These are phyloP conservation scores for Calonectria pteridis DNA, from an alignment of 2,329 filamentous ascomycete genomes.

Conservation along the genomic window DNA sequence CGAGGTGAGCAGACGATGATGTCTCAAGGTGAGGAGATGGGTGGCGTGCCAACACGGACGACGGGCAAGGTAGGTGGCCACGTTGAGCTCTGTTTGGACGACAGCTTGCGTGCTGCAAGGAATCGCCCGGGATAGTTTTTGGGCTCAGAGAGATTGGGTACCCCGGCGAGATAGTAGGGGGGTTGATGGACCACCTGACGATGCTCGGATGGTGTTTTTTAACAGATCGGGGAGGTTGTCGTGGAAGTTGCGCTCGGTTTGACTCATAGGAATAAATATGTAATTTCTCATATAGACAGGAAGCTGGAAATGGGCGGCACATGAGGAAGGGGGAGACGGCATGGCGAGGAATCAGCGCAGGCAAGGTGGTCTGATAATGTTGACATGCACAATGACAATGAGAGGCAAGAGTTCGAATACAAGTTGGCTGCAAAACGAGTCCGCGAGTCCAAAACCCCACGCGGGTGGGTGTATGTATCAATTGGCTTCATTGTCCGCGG, in stretches of 20 bases:
- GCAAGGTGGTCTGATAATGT: constrained; percentile 43
- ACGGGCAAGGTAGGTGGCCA: constrained; percentile 32
- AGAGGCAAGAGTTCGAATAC: constrained; percentile 10
- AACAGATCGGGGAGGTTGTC: constrained; percentile 4
- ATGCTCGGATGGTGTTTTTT: constrained; percentile 25
- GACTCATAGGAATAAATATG: not conserved
- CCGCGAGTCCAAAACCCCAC: not conserved
- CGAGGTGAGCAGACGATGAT: constrained; percentile 45
- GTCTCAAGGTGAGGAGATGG: constrained; percentile 44
- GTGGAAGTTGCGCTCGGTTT: not conserved
- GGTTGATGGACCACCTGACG: constrained; percentile 29
- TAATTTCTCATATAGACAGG: not conserved
- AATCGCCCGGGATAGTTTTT: constrained; percentile 22
- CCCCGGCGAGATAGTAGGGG: constrained; percentile 23
- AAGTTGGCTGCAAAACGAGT: not conserved
- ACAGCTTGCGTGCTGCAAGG: constrained; percentile 31
- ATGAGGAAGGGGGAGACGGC: not conserved
- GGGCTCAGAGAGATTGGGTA: constrained; percentile 26
- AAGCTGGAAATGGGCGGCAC: not conserved
- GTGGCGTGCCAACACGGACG: constrained; percentile 39
- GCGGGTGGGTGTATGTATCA: not conserved
- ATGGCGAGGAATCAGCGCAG: constrained; percentile 29
- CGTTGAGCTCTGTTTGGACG: constrained; percentile 39
- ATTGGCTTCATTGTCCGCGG: not conserved
- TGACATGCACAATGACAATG: constrained; percentile 31